Evolutionary conservation across 2,329 filamentous ascomycete genomes (phyloP).

Genomic region (Colletotrichum costaricense): DNA sequence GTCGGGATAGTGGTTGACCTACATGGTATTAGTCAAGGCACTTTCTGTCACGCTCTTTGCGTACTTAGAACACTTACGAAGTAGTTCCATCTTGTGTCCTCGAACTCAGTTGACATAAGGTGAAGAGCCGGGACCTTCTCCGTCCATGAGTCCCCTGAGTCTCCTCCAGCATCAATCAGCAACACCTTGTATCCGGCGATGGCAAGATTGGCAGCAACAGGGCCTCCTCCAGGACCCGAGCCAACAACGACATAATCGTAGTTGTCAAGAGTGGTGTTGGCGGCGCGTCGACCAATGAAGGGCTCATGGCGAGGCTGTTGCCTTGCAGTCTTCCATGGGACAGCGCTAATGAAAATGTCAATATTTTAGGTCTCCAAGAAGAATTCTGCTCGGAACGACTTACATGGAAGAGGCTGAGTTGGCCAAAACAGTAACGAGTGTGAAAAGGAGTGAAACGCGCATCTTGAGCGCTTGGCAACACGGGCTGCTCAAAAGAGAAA

Average conservation of each 20-base stretch:
- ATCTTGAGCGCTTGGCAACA: neutral
- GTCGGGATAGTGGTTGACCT: constrained; percentile 69
- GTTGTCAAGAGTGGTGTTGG: neutral
- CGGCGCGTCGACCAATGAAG: neutral
- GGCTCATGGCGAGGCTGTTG: constrained; percentile 6
- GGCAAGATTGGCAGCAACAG: constrained; percentile 65
- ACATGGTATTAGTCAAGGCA: constrained; percentile 40
- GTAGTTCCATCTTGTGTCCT: constrained; percentile 34
- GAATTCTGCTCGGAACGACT: neutral
- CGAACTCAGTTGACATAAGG: constrained; percentile 31
- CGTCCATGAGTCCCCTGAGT: constrained; percentile 51
- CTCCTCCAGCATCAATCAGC: constrained; percentile 67
- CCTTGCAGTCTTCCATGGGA: neutral
- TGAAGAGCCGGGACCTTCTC: constrained; percentile 27
- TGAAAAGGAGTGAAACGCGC: constrained; percentile 8
- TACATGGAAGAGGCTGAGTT: constrained; percentile 14
- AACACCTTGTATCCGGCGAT: constrained; percentile 65
- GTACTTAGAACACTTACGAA: neutral
- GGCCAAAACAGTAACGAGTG: constrained; percentile 4
- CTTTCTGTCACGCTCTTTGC: neutral
- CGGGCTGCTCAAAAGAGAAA: neutral
- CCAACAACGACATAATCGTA: constrained; percentile 71
- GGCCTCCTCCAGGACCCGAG: constrained; percentile 65
- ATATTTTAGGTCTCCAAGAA: too few species aligned
- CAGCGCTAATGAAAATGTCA: neutral